Percentiles rank a stretch among this genome's conserved stretches.
These are phyloP conservation scores for Ganoderma boninense DNA, from an alignment of 1,284 basidiomycete genomes.

Conservation along the genomic window DNA sequence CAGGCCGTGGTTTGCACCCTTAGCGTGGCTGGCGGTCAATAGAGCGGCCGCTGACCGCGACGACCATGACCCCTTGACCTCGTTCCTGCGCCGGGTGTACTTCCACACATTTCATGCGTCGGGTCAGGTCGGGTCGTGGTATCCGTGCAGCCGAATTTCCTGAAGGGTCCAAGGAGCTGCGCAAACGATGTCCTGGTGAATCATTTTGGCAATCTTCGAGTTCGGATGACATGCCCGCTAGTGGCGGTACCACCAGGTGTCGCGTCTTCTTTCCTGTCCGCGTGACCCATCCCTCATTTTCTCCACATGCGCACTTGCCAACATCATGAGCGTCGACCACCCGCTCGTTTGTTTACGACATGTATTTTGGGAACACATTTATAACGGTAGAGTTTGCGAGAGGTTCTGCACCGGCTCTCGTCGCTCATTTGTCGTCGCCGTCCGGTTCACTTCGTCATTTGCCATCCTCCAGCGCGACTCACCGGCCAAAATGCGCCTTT, in stretches of 20 bases:
- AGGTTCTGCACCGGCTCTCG: background rate
- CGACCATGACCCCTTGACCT: background rate
- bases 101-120: background rate
- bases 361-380: background rate
- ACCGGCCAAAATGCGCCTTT: constrained; percentile 25
- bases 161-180: background rate
- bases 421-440: background rate
- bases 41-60: background rate
- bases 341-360: background rate
- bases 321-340: background rate
- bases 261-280: background rate
- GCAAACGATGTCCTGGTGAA: background rate
- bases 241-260: background rate
- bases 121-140: background rate
- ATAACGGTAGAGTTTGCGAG: background rate
- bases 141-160: constrained; percentile 1
- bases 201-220: background rate
- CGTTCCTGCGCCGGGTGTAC: background rate
- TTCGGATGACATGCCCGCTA: background rate
- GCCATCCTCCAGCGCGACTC: background rate
- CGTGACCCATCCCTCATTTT: background rate
- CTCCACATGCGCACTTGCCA: background rate
- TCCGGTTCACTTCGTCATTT: background rate
- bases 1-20: background rate
- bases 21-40: background rate